Percentiles rank a stretch among this genome's conserved stretches.
These are phyloP conservation scores for Trichoderma sp. DNA, from an alignment of 2,329 filamentous ascomycete species.

Conservation along the genomic window DNA sequence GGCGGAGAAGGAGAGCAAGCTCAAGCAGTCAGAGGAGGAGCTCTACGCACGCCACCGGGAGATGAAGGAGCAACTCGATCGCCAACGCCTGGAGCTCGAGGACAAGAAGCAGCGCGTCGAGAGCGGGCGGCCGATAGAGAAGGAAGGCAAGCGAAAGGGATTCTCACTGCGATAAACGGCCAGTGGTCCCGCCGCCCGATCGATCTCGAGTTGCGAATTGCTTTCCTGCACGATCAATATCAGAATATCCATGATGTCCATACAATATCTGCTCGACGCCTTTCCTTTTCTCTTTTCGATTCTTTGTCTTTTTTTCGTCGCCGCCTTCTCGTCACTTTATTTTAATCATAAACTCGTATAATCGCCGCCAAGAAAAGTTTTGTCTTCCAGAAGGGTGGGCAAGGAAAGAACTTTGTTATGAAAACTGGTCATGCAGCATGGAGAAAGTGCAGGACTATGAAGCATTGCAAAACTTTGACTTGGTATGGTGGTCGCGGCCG, in stretches of 20 bases:
- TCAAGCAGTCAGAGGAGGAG: constrained; percentile 99
- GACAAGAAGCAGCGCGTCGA: constrained; percentile 98
- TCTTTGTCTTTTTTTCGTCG: constrained; percentile 38
- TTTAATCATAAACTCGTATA: constrained; percentile 42
- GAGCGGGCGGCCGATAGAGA: constrained; percentile 91
- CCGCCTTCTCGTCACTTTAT: constrained; percentile 36
- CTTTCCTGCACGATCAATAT: constrained; percentile 50
- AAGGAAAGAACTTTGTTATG: constrained; percentile 36
- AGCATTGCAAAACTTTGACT: constrained; percentile 20
- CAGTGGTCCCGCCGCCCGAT: constrained; percentile 19
- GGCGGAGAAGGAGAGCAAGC: constrained; percentile 97
- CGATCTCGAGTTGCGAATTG: constrained; percentile 23
- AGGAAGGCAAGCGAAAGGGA: constrained; percentile 98
- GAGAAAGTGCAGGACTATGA: constrained; percentile 34
- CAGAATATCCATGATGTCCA: constrained; percentile 58
- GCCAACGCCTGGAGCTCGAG: constrained; percentile 90
- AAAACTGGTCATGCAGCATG: constrained; percentile 36
- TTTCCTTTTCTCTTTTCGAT: constrained; percentile 46
- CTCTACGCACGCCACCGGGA: constrained; percentile 96
- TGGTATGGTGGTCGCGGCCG: constrained; percentile 7
- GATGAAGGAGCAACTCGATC: constrained; percentile 99
- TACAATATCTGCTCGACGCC: constrained; percentile 58
- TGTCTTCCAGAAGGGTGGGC: constrained; percentile 32
- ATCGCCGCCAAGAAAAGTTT: constrained; percentile 38
- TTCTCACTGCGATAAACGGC: constrained; percentile 90